A percentile compares a stretch with the other conserved stretches of the same genome.
phyloP scores from a whole-genome alignment of 352 stramenopile species.

The Phytophthora palmivora region DNA sequence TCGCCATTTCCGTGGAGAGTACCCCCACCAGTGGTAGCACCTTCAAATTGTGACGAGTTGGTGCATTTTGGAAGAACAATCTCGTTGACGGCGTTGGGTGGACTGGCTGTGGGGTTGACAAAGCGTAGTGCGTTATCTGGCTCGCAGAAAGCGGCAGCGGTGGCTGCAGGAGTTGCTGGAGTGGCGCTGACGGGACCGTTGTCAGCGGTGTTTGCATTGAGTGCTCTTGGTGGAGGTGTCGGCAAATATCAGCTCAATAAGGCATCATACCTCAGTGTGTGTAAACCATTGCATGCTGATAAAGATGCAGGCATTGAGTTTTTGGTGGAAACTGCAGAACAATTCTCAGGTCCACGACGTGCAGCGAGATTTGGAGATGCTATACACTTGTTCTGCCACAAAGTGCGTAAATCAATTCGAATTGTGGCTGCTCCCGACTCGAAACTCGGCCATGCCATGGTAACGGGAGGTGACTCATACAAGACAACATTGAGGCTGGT shows the following conservation, averaged over 20 bases:
- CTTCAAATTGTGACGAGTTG: slow-evolving; percentile 36
- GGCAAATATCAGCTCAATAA: slow-evolving; percentile 80
- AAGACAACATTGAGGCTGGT: slow-evolving; percentile 59
- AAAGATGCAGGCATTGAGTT: slow-evolving; percentile 42
- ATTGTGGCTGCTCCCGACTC: slow-evolving; percentile 52
- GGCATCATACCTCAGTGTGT: slow-evolving; percentile 56
- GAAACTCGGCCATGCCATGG: slow-evolving; percentile 66
- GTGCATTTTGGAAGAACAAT: slow-evolving; percentile 60
- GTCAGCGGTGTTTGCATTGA: slow-evolving; percentile 58
- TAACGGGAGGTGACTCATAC: slow-evolving; percentile 37
- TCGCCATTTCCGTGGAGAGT: slow-evolving; percentile 30
- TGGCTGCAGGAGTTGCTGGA: slow-evolving; percentile 60
- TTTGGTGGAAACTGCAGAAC: slow-evolving; percentile 62
- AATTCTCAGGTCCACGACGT: slow-evolving; percentile 53
- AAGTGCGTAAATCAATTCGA: slow-evolving; percentile 52
- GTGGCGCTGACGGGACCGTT: slow-evolving; percentile 61
- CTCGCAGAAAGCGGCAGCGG: slow-evolving; percentile 60
- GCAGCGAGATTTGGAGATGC: slow-evolving; percentile 59
- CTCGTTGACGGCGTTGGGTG: slow-evolving; percentile 54
- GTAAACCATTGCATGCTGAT: slow-evolving; percentile 35
- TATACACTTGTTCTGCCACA: slow-evolving; percentile 61
- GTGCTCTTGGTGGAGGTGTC: slow-evolving; percentile 58
- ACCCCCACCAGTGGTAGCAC: slow-evolving; percentile 22
- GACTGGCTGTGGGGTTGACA: slow-evolving; percentile 57
- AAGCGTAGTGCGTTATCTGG: slow-evolving; percentile 62